Evolutionary conservation across 768 basidiomycete species (phyloP).

Genomic region (Russula emetica): DNA sequence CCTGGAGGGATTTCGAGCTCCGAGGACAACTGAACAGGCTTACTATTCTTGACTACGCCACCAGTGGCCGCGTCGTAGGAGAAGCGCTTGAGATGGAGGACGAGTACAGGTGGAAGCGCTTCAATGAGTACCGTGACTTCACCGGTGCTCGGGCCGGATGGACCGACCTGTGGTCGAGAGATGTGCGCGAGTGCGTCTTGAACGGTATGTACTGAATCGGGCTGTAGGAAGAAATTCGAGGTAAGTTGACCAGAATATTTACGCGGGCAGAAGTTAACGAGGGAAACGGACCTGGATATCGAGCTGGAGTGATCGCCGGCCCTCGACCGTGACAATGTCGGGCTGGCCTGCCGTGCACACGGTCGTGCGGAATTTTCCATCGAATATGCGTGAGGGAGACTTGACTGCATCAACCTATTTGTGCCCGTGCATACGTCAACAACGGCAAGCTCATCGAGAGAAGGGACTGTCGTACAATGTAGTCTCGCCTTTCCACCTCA

Average conservation of each 20-base stretch:
- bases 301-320: constrained; percentile 82
- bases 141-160: constrained; percentile 49
- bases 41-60: constrained; percentile 82
- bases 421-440: constrained; percentile 6
- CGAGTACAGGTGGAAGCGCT: constrained; percentile 72
- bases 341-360: constrained; percentile 74
- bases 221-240: constrained; percentile 39
- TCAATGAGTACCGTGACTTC: constrained; percentile 64
- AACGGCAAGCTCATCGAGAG: background rate
- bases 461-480: constrained; percentile 54
- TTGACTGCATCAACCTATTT: too few relatives aligned
- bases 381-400: constrained; percentile 86
- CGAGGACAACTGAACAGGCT: constrained; percentile 70
- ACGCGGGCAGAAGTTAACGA: too few relatives aligned
- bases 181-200: constrained; percentile 78
- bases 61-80: constrained; percentile 55
- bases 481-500: constrained; percentile 85
- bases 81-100: constrained; percentile 90
- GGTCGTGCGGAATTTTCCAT: constrained; percentile 85
- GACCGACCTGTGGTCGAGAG: constrained; percentile 68
- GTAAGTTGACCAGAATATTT: background rate
- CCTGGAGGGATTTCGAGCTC: constrained; percentile 74
- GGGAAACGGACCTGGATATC: constrained; percentile 69
- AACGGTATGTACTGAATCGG: constrained; percentile 68
- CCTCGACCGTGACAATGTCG: constrained; percentile 85